Base-by-base conservation (phyloP, 2,329 filamentous ascomycete genomes). In the Teratosphaeria destructans region DNA sequence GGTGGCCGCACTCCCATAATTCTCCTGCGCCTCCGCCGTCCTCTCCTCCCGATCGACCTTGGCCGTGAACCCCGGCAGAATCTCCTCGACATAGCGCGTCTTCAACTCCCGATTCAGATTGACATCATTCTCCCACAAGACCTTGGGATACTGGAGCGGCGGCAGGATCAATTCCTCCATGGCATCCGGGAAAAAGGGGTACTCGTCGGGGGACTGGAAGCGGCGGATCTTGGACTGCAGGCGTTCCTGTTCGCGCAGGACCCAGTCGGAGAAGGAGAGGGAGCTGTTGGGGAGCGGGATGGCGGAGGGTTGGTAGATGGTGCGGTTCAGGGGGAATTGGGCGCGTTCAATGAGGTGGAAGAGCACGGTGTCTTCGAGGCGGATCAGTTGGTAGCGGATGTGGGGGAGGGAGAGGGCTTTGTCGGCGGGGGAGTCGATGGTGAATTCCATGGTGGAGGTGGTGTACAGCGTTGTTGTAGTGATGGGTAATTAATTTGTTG, bases 321-420 rank as follows among this genome's bases (percentile, higher is more conserved):
- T 90, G 71, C 83, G 80, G 78, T 96, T 97, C 65, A 95, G 82
- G 3, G 93, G 90, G 75, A 97, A 99, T 74, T 99, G 94, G n/a
- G 93, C 93, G 49, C 94, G 87, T 77, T 99, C 94, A 71, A 97
- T 97, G 47, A 99, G 81, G 76, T 96, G 89, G 76, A 95, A 96
- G 66, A 90, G 95, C 71, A 99, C 97, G 62, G 93, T 97, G 72
- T 99, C 94, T 78, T 99, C 94, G 19, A 97, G 82, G 23, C 94
- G 94, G 71, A 94, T 99, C 70, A 71, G 64, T 59, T 72, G 70
- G 62, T 90, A 95, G 64, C 94, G 89, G 73, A 97, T 99, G 72
- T 94, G 90, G 63, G 85, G 82, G 55, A 99, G 83, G 73, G 97
- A 92, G 69, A 99, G 79, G 16, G 93, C 92, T 78, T 90, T 89